phyloP scores from a whole-genome alignment of 108 stramenopile genomes.

The Nitzschia palea region DNA sequence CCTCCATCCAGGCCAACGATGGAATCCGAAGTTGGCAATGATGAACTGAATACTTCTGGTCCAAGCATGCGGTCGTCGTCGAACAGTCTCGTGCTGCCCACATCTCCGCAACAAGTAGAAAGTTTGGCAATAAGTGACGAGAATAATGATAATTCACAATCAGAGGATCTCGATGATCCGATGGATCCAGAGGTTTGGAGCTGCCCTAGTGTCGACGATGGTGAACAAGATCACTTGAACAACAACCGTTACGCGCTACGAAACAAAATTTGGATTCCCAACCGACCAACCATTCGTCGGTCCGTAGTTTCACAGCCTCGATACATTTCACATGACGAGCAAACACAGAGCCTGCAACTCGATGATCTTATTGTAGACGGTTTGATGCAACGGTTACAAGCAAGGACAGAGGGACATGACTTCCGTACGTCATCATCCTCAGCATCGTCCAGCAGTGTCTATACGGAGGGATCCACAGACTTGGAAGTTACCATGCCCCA shows the following conservation, averaged over 20 bases:
- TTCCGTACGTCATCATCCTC: background rate
- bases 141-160: background rate
- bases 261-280: too few species aligned
- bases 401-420: background rate
- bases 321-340: background rate
- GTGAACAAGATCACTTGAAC: too few species aligned
- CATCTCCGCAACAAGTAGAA: too few species aligned
- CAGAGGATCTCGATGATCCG: background rate
- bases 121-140: too few species aligned
- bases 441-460: background rate
- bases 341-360: slow-evolving; percentile 6
- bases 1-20: background rate
- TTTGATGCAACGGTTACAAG: slow-evolving; percentile 5
- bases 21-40: too few species aligned
- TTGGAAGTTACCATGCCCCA: background rate
- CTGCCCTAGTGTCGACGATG: slow-evolving; percentile 6
- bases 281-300: too few species aligned
- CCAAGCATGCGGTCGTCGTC: too few species aligned
- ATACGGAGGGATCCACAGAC: background rate
- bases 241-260: too few species aligned
- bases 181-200: slow-evolving; percentile 13
- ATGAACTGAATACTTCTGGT: too few species aligned
- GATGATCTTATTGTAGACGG: slow-evolving; percentile 12
- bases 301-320: background rate
- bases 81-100: too few species aligned